Percentiles rank a stretch among this genome's conserved stretches.
Conservation (phyloP, 2,329 filamentous ascomycete species). For the Lachnellula hyalina region DNA sequence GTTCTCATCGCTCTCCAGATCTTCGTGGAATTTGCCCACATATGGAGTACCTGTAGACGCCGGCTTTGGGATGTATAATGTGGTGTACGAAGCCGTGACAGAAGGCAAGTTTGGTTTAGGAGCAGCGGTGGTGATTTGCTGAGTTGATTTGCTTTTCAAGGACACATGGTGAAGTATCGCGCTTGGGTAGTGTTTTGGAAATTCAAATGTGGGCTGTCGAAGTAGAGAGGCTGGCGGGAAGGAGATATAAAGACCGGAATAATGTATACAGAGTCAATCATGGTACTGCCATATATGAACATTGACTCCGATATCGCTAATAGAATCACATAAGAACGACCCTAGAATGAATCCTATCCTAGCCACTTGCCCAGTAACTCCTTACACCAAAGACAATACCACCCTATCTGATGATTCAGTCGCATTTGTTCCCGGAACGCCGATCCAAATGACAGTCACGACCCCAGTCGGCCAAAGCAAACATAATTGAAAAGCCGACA, state of each 20-base stretch:
- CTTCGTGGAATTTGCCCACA: not conserved
- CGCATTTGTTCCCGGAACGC: not conserved
- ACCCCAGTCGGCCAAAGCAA: not conserved
- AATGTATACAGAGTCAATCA: not conserved
- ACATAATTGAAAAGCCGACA: not conserved
- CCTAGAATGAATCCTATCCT: not conserved
- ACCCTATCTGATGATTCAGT: not conserved
- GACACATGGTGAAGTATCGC: too few species aligned
- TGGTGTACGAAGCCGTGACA: not conserved
- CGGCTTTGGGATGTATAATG: not conserved
- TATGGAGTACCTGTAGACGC: not conserved
- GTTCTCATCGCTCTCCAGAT: not conserved
- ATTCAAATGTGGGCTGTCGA: not conserved
- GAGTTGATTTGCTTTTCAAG: too few species aligned
- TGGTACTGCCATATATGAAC: not conserved
- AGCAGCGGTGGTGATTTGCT: too few species aligned
- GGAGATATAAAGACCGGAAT: not conserved
- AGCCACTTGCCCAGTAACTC: not conserved
- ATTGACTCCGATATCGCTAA: not conserved
- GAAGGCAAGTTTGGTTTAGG: not conserved
- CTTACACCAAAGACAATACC: not conserved
- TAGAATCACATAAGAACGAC: not conserved
- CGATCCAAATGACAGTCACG: not conserved
- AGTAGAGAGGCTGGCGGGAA: not conserved
- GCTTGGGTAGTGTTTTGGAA: too few species aligned